Conservation (phyloP, 2,329 filamentous ascomycete genomes). For the Alternaria brassicae region DNA sequence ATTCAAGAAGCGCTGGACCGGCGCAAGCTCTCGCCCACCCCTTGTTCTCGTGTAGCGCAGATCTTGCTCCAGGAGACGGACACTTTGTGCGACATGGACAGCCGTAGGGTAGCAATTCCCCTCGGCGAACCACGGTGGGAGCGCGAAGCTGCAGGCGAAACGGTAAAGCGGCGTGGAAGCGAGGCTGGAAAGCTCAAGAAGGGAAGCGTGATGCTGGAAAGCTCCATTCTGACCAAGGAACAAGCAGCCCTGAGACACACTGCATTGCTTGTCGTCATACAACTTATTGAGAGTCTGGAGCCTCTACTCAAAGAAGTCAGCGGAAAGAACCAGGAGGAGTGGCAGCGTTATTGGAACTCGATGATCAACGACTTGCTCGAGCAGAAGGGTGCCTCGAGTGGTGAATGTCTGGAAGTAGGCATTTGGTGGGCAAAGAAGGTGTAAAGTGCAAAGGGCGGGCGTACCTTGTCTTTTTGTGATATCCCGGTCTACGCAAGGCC, state of each 20-base stretch:
- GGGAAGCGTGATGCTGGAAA: slow-evolving; percentile 39
- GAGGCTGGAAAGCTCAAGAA: slow-evolving; percentile 52
- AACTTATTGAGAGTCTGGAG: slow-evolving; percentile 85
- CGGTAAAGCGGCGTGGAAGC: slow-evolving; percentile 63
- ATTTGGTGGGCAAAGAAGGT: slow-evolving; percentile 70
- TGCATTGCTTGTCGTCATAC: slow-evolving; percentile 80
- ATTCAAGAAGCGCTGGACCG: slow-evolving; percentile 75
- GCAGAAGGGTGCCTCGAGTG: slow-evolving; percentile 78
- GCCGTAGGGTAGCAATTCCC: slow-evolving; percentile 83
- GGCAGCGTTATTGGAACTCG: slow-evolving; percentile 86
- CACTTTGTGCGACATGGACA: slow-evolving; percentile 70
- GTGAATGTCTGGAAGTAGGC: slow-evolving; percentile 79
- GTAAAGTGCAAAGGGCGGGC: slow-evolving; percentile 35
- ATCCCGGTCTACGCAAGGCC: slow-evolving; percentile 28
- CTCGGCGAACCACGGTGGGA: slow-evolving; percentile 88
- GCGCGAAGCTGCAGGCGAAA: slow-evolving; percentile 65
- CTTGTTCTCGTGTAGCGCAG: slow-evolving; percentile 79
- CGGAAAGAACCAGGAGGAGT: slow-evolving; percentile 88
- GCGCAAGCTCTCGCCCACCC: slow-evolving; percentile 73
- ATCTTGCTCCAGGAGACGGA: slow-evolving; percentile 82
- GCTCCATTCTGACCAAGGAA: slow-evolving; percentile 66
- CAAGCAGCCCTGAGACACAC: slow-evolving; percentile 79
- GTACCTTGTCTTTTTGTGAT: slow-evolving; percentile 37
- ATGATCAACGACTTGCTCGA: slow-evolving; percentile 86
- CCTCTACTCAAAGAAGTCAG: slow-evolving; percentile 81